Base-by-base conservation (phyloP, 2,329 filamentous ascomycete genomes). In the Furcasterigmium furcatum region DNA sequence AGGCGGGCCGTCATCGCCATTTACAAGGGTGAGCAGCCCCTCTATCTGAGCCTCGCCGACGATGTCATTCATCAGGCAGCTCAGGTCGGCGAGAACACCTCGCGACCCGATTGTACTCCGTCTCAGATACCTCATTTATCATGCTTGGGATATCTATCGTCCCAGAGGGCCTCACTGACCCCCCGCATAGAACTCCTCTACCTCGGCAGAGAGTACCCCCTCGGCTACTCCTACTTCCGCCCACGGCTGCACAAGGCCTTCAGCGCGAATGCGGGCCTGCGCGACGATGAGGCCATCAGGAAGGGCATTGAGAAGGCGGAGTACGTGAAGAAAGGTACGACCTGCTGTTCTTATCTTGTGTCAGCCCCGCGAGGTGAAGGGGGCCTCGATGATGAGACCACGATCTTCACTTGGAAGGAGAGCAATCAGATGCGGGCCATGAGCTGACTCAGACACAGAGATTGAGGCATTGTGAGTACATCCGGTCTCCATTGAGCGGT, bases 181-280 rank as follows among this genome's bases (percentile, higher is more conserved):
- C 12, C 35, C 9, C 2, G 9, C 48, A n/a, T n/a, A 95, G 91
- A 96, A 58, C 80, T 96, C 10, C 77, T 99, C 36, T 84, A 86
- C 58, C 75, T 97, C 13, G 91, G 92, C 27, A 82, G 85, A 46
- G 87, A 92, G 47, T 97, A 97, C 58, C 92, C 94, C 2, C 74
- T 87, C 14, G 94, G 94, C 39, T 95, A 69, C 52, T 69, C 74
- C 24, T 96, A 91, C 69, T 96, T 95, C 63, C 82, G 87, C 10
- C 79, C 82, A 8, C 82, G 91, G 2, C 72, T 96, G 9, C 91
- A 96, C 69, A 82, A 83, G 49, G 92, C 92, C 1, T 99, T 97
- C 68, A 80, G 84, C 54, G 81, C 82, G 39, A 90, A 95, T 55
- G 80, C 84, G 2, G 66, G 76, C 34, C 61, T 96, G 47, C 76